Percentiles rank a stretch among this genome's conserved stretches.
Evolutionary conservation across 1,284 basidiomycete species (phyloP).

Genomic region (Apiotrichum mycotoxinovorans): DNA sequence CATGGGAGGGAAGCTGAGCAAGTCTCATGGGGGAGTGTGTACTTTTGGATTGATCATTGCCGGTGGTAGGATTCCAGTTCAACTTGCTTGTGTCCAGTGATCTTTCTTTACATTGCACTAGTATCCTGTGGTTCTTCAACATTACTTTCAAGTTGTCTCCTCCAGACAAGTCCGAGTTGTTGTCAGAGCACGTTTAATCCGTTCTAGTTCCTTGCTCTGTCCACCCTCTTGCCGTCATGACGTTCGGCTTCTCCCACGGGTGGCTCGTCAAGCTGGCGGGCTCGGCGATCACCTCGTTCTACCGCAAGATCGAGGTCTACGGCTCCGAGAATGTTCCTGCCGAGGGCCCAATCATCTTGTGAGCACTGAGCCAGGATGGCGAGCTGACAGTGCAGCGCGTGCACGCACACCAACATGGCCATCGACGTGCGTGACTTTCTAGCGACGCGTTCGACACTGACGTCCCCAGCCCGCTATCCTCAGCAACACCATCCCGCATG

Average conservation of each 20-base stretch:
- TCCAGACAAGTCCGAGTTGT: background rate
- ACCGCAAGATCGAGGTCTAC: slow-evolving; percentile 75
- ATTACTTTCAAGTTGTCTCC: background rate
- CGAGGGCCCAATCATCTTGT: slow-evolving; percentile 84
- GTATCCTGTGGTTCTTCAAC: background rate
- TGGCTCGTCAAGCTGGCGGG: slow-evolving; percentile 65
- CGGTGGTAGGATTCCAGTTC: too few relatives aligned
- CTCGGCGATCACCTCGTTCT: slow-evolving; percentile 76
- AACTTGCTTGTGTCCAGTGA: too few relatives aligned
- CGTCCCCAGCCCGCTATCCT: slow-evolving; percentile 44
- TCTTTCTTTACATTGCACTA: too few relatives aligned
- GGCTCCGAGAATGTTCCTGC: slow-evolving; percentile 78
- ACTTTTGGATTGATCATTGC: too few relatives aligned
- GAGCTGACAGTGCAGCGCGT: slow-evolving; percentile 56
- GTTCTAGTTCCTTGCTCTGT: background rate
- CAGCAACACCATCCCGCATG: slow-evolving; percentile 45
- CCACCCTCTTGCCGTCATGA: slow-evolving; percentile 27
- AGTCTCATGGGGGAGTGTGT: too few relatives aligned
- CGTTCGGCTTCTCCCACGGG: slow-evolving; percentile 59
- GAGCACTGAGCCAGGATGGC: slow-evolving; percentile 46
- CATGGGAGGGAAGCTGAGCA: background rate
- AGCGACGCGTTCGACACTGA: slow-evolving; percentile 3
- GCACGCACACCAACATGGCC: slow-evolving; percentile 90
- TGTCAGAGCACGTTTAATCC: background rate
- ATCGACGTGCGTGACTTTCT: slow-evolving; percentile 67